Base-by-base conservation (phyloP, 164 flowering plant species). In the Nymphaea colorata region DNA sequence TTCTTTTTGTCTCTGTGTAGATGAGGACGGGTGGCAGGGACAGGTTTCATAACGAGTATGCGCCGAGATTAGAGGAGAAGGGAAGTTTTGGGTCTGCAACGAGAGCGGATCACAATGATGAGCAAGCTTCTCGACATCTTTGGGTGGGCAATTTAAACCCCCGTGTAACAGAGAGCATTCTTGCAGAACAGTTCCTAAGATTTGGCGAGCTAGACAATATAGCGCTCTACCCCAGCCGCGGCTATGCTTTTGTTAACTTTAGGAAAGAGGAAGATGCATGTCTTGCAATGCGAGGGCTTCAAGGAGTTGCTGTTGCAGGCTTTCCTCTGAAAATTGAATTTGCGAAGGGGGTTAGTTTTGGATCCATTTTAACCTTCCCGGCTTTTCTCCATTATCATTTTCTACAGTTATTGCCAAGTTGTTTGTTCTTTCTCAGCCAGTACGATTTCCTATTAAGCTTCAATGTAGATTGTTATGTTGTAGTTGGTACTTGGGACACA, bases 321-420 rank as follows among this genome's bases (percentile, higher is more conserved):
- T 75, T 79, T 73, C 86, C 93, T 10, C 78, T 93, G 79, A 89
- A 76, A 79, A 84, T 93, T 72, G 96, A 93, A 85, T 93, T 89
- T 83, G 80, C 94, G 43, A 93, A 93, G 94, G 87, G 88, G 98
- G 98, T 91, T 83, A 93, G 97, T 93, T 70, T 71, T 65, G 53
- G 44, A 59, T 59, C 41, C 44, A 6, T 66, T 67, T 64, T 42
- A 63, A 42, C 12, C 51, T 62, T 65, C 68, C 55, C 43, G 65
- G 60, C 62, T 5, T 16, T 43, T 59, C 16, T 4, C 59, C 51
- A 47, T 47, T 45, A 5, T 45, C 53, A 45, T 45, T 5, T 44
- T 44, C 14, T 8, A 42, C 36, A 8, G 18, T 8, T 6, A 36
- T 64, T n/a, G 42, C 66, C n/a, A 17, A 42, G 17, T 42, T 41